phyloP scores from a whole-genome alignment of 176 grass and related monocot genomes.

The Stipa capillata region DNA sequence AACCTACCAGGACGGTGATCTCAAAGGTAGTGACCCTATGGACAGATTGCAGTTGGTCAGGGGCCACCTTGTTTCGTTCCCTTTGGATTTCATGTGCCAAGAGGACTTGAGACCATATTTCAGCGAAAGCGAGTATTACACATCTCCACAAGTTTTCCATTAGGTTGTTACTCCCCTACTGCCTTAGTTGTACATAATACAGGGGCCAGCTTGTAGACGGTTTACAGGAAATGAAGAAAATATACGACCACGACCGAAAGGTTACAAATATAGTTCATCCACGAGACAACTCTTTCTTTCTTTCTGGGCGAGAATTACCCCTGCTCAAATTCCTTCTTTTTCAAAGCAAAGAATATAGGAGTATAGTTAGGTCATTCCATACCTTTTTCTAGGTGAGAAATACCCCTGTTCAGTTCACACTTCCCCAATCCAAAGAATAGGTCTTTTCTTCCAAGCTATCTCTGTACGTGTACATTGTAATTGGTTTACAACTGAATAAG shows the following conservation, averaged over 20 bases:
- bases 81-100: constrained; percentile 91
- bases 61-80: constrained; percentile 90
- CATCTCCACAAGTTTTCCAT: constrained; percentile 93
- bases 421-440: neutral
- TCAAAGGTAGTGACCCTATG: constrained; percentile 45
- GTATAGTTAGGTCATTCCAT: constrained; percentile 3
- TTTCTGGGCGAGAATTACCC: neutral
- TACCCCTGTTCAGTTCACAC: neutral
- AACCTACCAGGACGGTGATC: constrained; percentile 41
- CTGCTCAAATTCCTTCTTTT: neutral
- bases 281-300: neutral
- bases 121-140: constrained; percentile 94
- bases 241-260: constrained; percentile 13
- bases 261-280: constrained; percentile 9
- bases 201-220: constrained; percentile 24
- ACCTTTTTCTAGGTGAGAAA: neutral
- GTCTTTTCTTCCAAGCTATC: neutral
- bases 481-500: neutral
- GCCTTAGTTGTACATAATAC: constrained; percentile 36
- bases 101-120: constrained; percentile 94
- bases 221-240: constrained; percentile 30
- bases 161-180: constrained; percentile 26
- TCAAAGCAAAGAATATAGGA: constrained; percentile 24
- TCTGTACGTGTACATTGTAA: constrained; percentile 1
- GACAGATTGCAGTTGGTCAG: constrained; percentile 63